These are phyloP conservation scores for Barnettozyma sp. DNA, from an alignment of 805 yeast species.

Conservation along the genomic window DNA sequence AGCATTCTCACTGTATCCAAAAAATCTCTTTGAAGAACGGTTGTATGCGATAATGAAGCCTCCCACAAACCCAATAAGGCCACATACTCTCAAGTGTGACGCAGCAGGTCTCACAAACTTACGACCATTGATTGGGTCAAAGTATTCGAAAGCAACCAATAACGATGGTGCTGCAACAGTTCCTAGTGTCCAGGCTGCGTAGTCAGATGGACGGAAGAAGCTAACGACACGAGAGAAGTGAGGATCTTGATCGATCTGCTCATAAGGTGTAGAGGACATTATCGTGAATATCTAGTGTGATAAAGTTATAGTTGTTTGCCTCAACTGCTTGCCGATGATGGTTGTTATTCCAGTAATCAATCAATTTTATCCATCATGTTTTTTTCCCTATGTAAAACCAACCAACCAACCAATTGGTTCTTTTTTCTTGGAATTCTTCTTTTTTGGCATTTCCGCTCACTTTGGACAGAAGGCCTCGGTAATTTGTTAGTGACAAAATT, in stretches of 20 bases:
- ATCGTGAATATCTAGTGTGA: too few relatives aligned
- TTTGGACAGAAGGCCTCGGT: too few relatives aligned
- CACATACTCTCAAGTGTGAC: constrained; percentile 50
- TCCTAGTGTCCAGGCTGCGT: constrained; percentile 40
- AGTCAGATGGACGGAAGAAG: constrained; percentile 66
- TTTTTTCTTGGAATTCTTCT: not conserved
- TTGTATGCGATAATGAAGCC: constrained; percentile 71
- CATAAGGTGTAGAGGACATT: constrained; percentile 16
- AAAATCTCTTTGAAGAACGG: constrained; percentile 61
- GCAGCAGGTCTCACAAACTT: constrained; percentile 44
- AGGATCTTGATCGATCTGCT: constrained; percentile 70
- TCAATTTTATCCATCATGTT: too few relatives aligned
- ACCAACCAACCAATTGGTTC: too few relatives aligned
- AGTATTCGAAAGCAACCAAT: constrained; percentile 37
- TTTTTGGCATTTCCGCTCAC: too few relatives aligned
- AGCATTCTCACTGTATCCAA: constrained; percentile 69
- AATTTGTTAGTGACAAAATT: not conserved
- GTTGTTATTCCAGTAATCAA: too few relatives aligned
- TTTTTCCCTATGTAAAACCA: too few relatives aligned
- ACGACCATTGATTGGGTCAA: constrained; percentile 42
- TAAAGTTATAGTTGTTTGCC: too few relatives aligned
- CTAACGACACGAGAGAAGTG: constrained; percentile 63
- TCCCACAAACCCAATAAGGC: constrained; percentile 57
- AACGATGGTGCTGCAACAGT: constrained; percentile 45
- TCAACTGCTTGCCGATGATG: too few relatives aligned